Conservation (phyloP, 306 rosid genomes). For the Sechiopsis laciniata region DNA sequence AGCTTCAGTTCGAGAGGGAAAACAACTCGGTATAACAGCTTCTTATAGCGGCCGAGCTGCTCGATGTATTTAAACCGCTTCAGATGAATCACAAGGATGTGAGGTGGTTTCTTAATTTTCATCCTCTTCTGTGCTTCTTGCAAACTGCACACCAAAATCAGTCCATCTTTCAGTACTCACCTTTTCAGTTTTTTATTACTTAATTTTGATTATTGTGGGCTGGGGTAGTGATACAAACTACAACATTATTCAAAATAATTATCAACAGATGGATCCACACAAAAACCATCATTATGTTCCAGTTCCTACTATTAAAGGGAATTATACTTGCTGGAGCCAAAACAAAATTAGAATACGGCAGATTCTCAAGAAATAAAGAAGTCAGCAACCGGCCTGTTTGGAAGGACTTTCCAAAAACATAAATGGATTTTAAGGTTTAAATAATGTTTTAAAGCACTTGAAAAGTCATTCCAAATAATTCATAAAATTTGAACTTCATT, state of each 20-base stretch:
- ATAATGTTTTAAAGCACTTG: background rate
- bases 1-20: constrained; percentile 94
- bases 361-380: background rate
- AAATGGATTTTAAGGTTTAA: too few relatives aligned
- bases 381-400: background rate
- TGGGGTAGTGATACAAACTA: background rate
- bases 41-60: constrained; percentile 91
- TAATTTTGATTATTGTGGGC: background rate
- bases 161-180: constrained; percentile 14
- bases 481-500: background rate
- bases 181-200: background rate
- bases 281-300: background rate
- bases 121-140: constrained; percentile 99
- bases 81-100: constrained; percentile 87
- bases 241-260: background rate
- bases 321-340: background rate
- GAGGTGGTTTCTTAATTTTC: constrained; percentile 98
- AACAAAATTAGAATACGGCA: background rate
- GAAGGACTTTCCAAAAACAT: background rate
- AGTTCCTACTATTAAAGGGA: too few relatives aligned
- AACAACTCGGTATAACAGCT: constrained; percentile 88
- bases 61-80: constrained; percentile 98
- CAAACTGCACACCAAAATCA: constrained; percentile 56
- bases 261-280: constrained; percentile 6
- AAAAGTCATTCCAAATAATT: too few relatives aligned